Conservation (phyloP, 1,284 basidiomycete species). For the Ceraceosorus guamensis region DNA sequence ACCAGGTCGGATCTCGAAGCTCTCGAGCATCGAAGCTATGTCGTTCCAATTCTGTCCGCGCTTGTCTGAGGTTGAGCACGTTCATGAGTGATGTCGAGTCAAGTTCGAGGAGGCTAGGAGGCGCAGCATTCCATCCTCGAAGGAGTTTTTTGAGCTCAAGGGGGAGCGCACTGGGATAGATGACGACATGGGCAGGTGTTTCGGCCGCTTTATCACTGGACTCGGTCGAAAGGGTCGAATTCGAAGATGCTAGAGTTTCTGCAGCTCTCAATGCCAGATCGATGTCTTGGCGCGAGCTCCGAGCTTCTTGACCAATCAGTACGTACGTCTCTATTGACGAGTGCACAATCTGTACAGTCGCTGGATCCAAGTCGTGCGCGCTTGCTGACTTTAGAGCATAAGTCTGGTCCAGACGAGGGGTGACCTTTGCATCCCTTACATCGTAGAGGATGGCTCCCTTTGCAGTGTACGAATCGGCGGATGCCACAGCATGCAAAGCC, state of each 20-base stretch:
- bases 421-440: neutral
- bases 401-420: neutral
- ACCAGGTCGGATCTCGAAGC: neutral
- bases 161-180: conserved; percentile 28
- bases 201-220: neutral
- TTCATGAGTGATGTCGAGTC: neutral
- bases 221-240: too few species aligned
- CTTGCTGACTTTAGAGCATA: neutral
- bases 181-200: conserved; percentile 32
- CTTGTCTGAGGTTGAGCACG: neutral
- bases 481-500: conserved; percentile 16
- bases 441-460: neutral
- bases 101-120: neutral
- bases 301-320: conserved; percentile 29
- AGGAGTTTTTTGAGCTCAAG: conserved; percentile 22
- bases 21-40: neutral
- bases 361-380: conserved; percentile 9
- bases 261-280: conserved; percentile 21
- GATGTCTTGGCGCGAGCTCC: conserved; percentile 16
- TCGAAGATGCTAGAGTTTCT: conserved; percentile 12
- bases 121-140: conserved; percentile 24
- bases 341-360: conserved; percentile 26
- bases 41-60: neutral
- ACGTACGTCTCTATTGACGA: conserved; percentile 29
- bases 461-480: neutral